Base-by-base conservation (phyloP, 306 rosid species). In the Potentilla sterilis region DNA sequence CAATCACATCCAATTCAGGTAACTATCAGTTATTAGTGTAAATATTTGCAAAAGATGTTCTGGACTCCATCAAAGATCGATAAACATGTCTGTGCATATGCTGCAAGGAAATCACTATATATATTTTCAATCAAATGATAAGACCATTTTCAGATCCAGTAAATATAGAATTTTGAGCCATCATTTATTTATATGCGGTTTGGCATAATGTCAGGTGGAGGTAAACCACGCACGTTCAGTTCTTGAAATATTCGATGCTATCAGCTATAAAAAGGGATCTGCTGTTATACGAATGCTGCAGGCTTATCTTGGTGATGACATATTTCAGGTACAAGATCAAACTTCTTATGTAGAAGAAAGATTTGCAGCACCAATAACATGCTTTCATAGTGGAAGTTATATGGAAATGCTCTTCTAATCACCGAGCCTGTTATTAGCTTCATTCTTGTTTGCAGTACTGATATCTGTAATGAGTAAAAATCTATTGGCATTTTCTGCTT, bases 1-100 rank as follows among this genome's bases (percentile, higher is more conserved):
- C 72, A 81, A 43, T 88, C 91, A 57, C 96, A 88, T 82, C 91
- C 91, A 74, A 88, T 88, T 72, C 83, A 86, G 88, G 96, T 82
- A 75, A 70, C 55, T 16, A 24, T 74, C 6, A 63, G 0, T 15
- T n/a, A 42, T 35, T 70, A 16, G 22, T 69, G n/a, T 61, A 1
- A 18, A 47, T 51, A 19, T 47, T 66, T 74, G 32, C 62, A 14
- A 32, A 61, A 32, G 14, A 24, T 24, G 64, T 12, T 3, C 63
- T 28, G 19, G 40, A 61, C 41, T 4, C 32, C 66, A 61, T 61
- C 41, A 32, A 32, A 61, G 66, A 61, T 42, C 10, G 44, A 42
- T 61, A 61, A 28, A 13, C 10, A 61, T 62, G 12, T 62, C 42
- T 62, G 19, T 15, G 24, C 51, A 9, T 48, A 32, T 9, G 61